A percentile compares a stretch with the other conserved stretches of the same genome.
Conservation (phyloP, 2,329 filamentous ascomycete species). For the Albophoma yamanashiensis region DNA sequence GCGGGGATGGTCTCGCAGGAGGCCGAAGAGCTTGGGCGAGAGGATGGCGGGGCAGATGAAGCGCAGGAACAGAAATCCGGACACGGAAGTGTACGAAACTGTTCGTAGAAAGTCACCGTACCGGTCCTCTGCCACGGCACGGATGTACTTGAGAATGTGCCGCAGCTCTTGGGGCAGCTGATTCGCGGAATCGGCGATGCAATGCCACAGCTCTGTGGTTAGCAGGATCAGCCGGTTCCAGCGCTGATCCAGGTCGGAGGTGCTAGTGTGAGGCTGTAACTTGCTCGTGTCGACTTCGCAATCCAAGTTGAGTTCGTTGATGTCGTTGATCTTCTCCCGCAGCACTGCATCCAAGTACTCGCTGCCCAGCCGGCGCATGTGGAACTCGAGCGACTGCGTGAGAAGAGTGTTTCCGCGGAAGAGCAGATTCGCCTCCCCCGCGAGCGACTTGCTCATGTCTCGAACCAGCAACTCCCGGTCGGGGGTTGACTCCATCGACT, state of each 20-base stretch:
- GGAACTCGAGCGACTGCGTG: constrained; percentile 85
- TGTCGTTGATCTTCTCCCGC: constrained; percentile 75
- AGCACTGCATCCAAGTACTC: constrained; percentile 86
- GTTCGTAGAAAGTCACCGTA: constrained; percentile 88
- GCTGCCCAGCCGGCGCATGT: constrained; percentile 89
- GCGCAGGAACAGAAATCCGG: constrained; percentile 84
- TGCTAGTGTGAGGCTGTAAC: constrained; percentile 32
- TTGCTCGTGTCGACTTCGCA: constrained; percentile 93
- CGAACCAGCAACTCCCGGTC: constrained; percentile 64
- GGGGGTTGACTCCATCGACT: constrained; percentile 49
- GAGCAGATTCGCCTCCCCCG: constrained; percentile 83
- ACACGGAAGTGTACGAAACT: constrained; percentile 87
- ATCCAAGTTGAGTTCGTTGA: constrained; percentile 81
- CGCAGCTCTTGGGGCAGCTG: constrained; percentile 73
- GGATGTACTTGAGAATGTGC: constrained; percentile 80
- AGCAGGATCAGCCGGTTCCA: constrained; percentile 68
- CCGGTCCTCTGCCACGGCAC: constrained; percentile 84
- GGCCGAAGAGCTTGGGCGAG: constrained; percentile 85
- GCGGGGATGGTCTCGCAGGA: constrained; percentile 73
- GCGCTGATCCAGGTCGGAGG: constrained; percentile 68
- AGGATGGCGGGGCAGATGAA: constrained; percentile 96
- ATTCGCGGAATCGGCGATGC: constrained; percentile 63
- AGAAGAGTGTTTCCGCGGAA: constrained; percentile 92
- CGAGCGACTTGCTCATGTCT: constrained; percentile 68
- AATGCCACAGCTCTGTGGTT: constrained; percentile 77